These are phyloP conservation scores for Botryotinia globosa DNA, from an alignment of 2,329 filamentous ascomycete species.

Conservation along the genomic window DNA sequence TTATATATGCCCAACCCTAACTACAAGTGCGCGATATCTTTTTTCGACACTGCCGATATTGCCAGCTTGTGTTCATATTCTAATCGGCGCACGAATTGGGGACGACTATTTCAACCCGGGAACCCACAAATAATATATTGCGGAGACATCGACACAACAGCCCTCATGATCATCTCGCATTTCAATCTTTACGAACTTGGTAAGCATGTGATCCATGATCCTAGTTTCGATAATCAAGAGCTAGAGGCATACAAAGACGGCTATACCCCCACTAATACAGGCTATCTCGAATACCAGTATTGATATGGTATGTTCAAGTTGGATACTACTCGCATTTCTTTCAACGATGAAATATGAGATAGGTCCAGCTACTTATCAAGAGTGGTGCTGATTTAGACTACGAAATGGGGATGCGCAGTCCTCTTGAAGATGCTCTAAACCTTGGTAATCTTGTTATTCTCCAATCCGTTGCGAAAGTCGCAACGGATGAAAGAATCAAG, in stretches of 20 bases:
- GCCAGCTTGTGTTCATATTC: neutral
- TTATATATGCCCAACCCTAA: no score
- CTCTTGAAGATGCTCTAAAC: neutral
- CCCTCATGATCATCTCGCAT: neutral
- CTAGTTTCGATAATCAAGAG: neutral
- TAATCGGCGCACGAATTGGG: neutral
- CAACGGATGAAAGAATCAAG: neutral
- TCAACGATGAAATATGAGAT: neutral
- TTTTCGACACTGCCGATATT: neutral
- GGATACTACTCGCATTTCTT: neutral
- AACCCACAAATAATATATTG: neutral
- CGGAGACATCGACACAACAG: neutral
- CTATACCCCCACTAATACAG: neutral
- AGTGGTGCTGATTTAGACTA: neutral
- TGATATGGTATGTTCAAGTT: neutral
- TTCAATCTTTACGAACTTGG: neutral
- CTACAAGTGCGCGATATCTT: no score
- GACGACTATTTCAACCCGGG: neutral
- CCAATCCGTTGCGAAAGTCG: neutral
- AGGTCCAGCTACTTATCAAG: neutral
- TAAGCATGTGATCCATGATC: neutral
- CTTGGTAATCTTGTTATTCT: neutral
- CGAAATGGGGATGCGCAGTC: rapidly evolving
- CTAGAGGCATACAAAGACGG: neutral
- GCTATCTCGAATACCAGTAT: neutral